Evolutionary conservation across 164 flowering plant genomes (phyloP), one percentile per base, ranked within the genome.

Genomic region (Cinnamomum chago): DNA sequence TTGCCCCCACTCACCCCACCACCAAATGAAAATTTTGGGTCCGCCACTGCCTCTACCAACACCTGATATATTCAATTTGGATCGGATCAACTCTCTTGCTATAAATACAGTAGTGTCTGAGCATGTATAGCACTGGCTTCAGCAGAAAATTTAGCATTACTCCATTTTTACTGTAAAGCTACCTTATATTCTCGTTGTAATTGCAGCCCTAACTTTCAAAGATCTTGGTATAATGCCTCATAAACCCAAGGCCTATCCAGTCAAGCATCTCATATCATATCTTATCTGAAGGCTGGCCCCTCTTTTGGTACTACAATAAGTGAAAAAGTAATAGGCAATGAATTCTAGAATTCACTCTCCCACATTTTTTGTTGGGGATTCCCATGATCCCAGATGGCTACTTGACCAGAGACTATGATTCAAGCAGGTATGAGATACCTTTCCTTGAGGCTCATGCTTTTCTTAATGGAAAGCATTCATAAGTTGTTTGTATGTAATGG

Each of bases 221-320:
- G 95, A 95, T 84, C 89, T 93, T 60, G 95, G 92, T 20, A 83
- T 92, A 76, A 85, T 73, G 76, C 98, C 99, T 30, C 33, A 30
- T 30, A 30, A 30, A 30, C 70, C 94, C 85, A 91, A 91, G 84
- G 98, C 97, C 20, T 90, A 95, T 81, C 97, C 99, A 3, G 72
- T 88, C 64, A 98, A 96, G 82, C 90, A 71, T 79, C 95, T 96
- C 72, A 76, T 83, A 23, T 81, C 80, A 66, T 92, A 87, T 68
- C 90, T 97, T 92, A 88, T 67, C 90, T 97, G 2, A 94, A 92
- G 84, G 97, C 95, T 77, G 99, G 99, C 50, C 99, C 98, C 15
- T 65, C 88, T 40, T 89, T 86, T 76, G 99, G 99, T 68, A 83
- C 40, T 35, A 35, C 40, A 35, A 35, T 6, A 35, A 6, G 40